These are phyloP conservation scores for Erythrophleum ivorense DNA, from an alignment of 331 rosid genomes.

Conservation along the genomic window DNA sequence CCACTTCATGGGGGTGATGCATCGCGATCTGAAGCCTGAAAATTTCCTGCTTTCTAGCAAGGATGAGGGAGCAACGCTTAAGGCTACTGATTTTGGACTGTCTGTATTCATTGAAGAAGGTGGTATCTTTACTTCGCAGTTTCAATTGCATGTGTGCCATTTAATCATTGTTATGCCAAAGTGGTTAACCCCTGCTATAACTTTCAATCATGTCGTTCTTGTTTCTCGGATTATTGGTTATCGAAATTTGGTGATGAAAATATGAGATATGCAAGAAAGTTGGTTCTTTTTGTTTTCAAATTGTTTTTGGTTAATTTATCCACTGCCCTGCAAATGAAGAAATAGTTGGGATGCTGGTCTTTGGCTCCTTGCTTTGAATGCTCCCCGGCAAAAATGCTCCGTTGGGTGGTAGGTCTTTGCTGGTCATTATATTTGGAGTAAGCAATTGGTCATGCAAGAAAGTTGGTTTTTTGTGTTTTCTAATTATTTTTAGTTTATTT, in stretches of 20 bases:
- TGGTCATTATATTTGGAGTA: conserved; percentile 3
- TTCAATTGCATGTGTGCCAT: conserved; percentile 1
- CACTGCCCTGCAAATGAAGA: conserved; percentile 2
- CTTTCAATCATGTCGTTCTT: conserved; percentile 11
- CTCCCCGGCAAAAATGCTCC: not conserved
- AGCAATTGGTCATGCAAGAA: not conserved
- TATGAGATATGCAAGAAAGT: not conserved
- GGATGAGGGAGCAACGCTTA: conserved; percentile 65
- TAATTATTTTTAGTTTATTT: not conserved
- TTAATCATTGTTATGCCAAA: conserved; percentile 19
- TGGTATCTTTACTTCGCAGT: conserved; percentile 30
- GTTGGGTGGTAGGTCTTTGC: not conserved
- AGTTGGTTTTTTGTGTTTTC: not conserved
- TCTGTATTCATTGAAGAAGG: conserved; percentile 95
- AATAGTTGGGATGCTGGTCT: not conserved
- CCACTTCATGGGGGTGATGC: conserved; percentile 91
- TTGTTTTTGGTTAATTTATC: conserved; percentile 1
- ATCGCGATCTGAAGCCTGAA: conserved; percentile 95
- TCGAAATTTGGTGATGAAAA: not conserved
- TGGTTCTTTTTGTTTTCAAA: not conserved
- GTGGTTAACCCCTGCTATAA: not conserved
- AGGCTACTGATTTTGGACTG: conserved; percentile 95
- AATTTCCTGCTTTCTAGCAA: conserved; percentile 84
- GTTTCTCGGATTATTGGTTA: not conserved
- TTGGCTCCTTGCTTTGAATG: not conserved